phyloP scores from a whole-genome alignment of 2,329 filamentous ascomycete species.

The Exophiala spinifera region DNA sequence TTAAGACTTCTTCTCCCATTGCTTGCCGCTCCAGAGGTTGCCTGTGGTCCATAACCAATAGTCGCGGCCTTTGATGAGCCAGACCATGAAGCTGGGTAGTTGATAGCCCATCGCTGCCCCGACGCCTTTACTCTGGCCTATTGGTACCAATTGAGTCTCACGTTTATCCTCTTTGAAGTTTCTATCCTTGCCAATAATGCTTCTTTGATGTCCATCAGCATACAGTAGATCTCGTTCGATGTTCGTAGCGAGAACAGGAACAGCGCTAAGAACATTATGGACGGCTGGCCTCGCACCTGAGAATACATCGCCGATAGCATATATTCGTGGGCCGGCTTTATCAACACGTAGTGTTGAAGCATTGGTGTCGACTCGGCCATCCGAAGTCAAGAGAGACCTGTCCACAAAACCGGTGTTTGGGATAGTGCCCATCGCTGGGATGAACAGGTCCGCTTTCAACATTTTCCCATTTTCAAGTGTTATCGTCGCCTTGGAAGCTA shows the following conservation, averaged over 20 bases:
- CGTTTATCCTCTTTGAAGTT: constrained; percentile 43
- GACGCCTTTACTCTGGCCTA: constrained; percentile 47
- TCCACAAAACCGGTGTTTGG: constrained; percentile 45
- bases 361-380: constrained; percentile 42
- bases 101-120: constrained; percentile 44
- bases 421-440: constrained; percentile 44
- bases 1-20: constrained; percentile 49
- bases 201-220: constrained; percentile 31
- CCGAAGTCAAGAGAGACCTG: constrained; percentile 31
- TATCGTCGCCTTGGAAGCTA: constrained; percentile 29
- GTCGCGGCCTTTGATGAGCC: constrained; percentile 51
- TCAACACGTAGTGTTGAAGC: constrained; percentile 39
- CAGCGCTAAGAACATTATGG: constrained; percentile 41
- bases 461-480: constrained; percentile 41
- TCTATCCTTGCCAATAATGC: constrained; percentile 31
- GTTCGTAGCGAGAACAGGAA: constrained; percentile 48
- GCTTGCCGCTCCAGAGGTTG: constrained; percentile 50
- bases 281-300: constrained; percentile 43
- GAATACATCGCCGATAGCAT: constrained; percentile 48
- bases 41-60: constrained; percentile 53
- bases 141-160: constrained; percentile 49
- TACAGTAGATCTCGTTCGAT: constrained; percentile 50
- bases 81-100: constrained; percentile 47
- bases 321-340: constrained; percentile 40
- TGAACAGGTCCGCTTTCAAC: constrained; percentile 48